A percentile compares a stretch with the other conserved stretches of the same genome.
These are phyloP conservation scores for Silene vulgaris DNA, from an alignment of 179 eudicot species.

Conservation along the genomic window DNA sequence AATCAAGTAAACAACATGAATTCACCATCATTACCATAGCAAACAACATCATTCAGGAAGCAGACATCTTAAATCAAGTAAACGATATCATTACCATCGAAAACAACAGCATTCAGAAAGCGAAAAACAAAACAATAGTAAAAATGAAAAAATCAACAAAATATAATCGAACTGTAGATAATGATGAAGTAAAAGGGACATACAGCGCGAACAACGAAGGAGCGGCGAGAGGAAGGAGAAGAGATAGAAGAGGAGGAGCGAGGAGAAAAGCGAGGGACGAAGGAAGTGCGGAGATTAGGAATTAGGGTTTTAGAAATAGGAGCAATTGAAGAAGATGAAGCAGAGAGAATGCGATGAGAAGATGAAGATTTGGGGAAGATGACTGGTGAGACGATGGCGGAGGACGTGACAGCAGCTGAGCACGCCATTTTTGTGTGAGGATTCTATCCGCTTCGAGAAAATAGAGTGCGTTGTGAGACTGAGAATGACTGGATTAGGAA, in stretches of 20 bases:
- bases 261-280: constrained; percentile 29
- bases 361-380: constrained; percentile 13
- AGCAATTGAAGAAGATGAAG: constrained; percentile 22
- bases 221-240: constrained; percentile 32
- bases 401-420: constrained; percentile 44
- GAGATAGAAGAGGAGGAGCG: constrained; percentile 29
- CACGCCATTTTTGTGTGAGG: constrained; percentile 40
- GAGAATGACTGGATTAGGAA: background rate
- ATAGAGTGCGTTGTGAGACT: background rate
- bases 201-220: constrained; percentile 59
- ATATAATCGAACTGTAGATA: background rate
- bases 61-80: background rate
- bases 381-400: constrained; percentile 43
- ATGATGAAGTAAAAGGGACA: constrained; percentile 22
- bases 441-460: background rate
- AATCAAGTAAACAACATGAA: background rate
- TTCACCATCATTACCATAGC: background rate
- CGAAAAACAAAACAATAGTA: no score
- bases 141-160: background rate
- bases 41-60: no score
- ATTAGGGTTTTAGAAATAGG: constrained; percentile 31
- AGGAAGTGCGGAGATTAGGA: constrained; percentile 32
- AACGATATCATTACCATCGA: background rate
- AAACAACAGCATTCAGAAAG: background rate
- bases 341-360: background rate